Conservation (phyloP, 345 rosid genomes). For the Eucalyptus coolabah region DNA sequence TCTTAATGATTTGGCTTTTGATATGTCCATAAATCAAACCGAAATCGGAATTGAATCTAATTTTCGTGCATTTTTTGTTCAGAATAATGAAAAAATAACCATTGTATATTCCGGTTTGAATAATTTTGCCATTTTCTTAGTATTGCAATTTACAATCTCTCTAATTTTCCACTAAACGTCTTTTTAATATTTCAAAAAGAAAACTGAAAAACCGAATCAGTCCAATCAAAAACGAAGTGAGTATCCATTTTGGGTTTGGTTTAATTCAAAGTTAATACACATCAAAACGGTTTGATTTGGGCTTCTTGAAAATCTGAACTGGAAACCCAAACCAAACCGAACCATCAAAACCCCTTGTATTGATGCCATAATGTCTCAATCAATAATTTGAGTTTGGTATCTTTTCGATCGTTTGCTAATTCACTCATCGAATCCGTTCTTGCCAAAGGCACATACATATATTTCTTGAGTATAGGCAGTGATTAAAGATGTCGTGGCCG, state of each 20-base stretch:
- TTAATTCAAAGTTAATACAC: too few relatives aligned
- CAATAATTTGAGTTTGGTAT: not conserved
- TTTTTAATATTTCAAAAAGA: too few relatives aligned
- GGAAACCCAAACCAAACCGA: not conserved
- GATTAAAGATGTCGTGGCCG: not conserved
- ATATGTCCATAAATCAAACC: not conserved
- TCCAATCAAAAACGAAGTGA: fast-evolving
- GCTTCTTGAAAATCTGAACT: too few relatives aligned
- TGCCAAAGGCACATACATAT: not conserved
- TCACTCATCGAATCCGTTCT: too few relatives aligned
- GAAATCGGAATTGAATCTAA: fast-evolving
- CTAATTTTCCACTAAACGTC: not conserved
- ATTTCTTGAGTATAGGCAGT: too few relatives aligned
- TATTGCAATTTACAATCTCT: too few relatives aligned
- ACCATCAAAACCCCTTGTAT: fast-evolving
- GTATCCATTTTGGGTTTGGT: not conserved
- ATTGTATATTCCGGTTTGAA: not conserved
- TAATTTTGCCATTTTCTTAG: too few relatives aligned
- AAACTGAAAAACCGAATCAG: too few relatives aligned
- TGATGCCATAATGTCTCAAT: not conserved
- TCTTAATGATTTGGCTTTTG: not conserved
- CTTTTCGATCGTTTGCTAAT: too few relatives aligned
- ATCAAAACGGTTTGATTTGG: not conserved
- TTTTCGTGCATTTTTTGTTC: too few relatives aligned
- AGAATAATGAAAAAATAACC: too few relatives aligned